Evolutionary conservation across 768 basidiomycete species (phyloP).

Genomic region (Kwoniella sp.): DNA sequence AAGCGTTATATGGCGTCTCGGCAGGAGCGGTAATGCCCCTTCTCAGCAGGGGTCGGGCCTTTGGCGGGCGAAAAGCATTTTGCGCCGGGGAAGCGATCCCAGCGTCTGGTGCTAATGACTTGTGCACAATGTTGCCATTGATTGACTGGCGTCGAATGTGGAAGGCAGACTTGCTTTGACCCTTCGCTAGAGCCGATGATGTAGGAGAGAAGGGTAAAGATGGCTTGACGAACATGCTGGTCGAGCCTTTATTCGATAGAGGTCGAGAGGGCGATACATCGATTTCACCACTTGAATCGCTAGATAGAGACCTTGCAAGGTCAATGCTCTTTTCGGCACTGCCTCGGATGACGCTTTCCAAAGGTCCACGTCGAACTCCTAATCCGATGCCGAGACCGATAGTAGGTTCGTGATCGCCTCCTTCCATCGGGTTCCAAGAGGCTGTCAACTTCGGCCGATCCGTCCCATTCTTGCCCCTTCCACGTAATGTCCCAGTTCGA

Average conservation of each 20-base stretch:
- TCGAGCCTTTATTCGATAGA: constrained; percentile 13
- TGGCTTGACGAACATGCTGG: constrained; percentile 15
- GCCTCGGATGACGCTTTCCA: not conserved
- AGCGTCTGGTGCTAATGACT: not conserved
- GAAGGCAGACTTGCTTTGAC: constrained; percentile 13
- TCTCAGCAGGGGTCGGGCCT: constrained; percentile 33
- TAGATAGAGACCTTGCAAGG: constrained; percentile 22
- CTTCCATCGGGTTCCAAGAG: constrained; percentile 17
- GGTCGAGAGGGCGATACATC: constrained; percentile 30
- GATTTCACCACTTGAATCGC: constrained; percentile 36
- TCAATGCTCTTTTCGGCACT: constrained; percentile 10
- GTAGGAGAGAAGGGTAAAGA: constrained; percentile 5
- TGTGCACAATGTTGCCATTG: not conserved
- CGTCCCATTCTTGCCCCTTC: constrained; percentile 6
- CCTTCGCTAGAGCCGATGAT: not conserved
- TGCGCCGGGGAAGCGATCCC: not conserved
- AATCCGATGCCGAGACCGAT: constrained; percentile 12
- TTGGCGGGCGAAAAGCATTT: constrained; percentile 1
- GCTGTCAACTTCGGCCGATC: not conserved
- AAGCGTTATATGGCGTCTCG: constrained; percentile 3
- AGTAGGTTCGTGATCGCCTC: constrained; percentile 18
- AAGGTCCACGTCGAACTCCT: constrained; percentile 13
- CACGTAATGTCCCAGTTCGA: not conserved
- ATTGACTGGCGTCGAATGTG: constrained; percentile 27
- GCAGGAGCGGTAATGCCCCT: constrained; percentile 48